A percentile compares a stretch with the other conserved stretches of the same genome.
phyloP scores from a whole-genome alignment of 441 rosid genomes.

The Mallotus repandus region DNA sequence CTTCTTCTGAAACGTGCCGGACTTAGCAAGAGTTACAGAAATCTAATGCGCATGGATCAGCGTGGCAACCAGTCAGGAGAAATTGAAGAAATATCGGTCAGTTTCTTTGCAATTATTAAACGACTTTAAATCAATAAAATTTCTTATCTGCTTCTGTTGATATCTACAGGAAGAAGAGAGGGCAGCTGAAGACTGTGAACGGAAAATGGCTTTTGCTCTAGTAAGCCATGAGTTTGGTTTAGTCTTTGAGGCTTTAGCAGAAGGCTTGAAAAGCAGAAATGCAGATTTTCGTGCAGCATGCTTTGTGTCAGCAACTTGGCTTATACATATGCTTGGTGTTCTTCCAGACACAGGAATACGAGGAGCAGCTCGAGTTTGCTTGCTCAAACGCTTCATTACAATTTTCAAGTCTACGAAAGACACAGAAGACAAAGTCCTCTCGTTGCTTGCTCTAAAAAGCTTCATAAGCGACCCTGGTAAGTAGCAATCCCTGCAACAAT shows the following conservation, averaged over 20 bases:
- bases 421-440: slow-evolving; percentile 53
- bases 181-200: slow-evolving; percentile 71
- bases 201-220: slow-evolving; percentile 53
- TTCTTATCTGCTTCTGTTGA: slow-evolving; percentile 7
- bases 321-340: slow-evolving; percentile 48
- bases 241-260: slow-evolving; percentile 69
- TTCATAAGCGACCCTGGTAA: slow-evolving; percentile 63
- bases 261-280: slow-evolving; percentile 52
- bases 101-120: slow-evolving; percentile 17
- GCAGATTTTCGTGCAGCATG: slow-evolving; percentile 48
- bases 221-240: slow-evolving; percentile 69
- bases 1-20: slow-evolving; percentile 63
- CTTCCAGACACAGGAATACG: slow-evolving; percentile 70
- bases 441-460: slow-evolving; percentile 66
- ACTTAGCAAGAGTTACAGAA: slow-evolving; percentile 44
- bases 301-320: slow-evolving; percentile 67
- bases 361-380: slow-evolving; percentile 69
- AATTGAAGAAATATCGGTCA: slow-evolving; percentile 47
- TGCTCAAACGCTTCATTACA: slow-evolving; percentile 52
- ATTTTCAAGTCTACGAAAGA: slow-evolving; percentile 55
- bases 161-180: slow-evolving; percentile 52
- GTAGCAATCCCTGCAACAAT: slow-evolving; percentile 17
- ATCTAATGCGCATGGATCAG: slow-evolving; percentile 46
- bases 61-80: slow-evolving; percentile 38
- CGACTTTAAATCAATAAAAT: background rate